phyloP scores from a whole-genome alignment of 2,329 filamentous ascomycete species.

The Clonostachys rhizophaga region DNA sequence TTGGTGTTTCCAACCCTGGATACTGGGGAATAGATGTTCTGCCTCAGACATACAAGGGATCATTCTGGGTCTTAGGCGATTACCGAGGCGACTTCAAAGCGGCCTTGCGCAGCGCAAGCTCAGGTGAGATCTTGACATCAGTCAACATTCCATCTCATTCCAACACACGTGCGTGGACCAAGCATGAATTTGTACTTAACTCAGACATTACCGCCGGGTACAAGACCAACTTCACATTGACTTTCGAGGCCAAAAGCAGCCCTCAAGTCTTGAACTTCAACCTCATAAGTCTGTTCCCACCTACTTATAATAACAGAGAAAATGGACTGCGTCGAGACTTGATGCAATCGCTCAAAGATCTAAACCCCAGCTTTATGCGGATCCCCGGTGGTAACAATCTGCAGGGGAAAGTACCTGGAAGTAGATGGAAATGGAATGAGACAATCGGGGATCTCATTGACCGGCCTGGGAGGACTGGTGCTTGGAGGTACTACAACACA shows the following conservation, averaged over 20 bases:
- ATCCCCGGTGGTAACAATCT: conserved; percentile 4
- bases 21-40: neutral
- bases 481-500: conserved; percentile 35
- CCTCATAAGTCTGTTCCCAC: conserved; percentile 2
- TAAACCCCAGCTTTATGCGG: neutral
- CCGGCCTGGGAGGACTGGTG: conserved; percentile 25
- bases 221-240: neutral
- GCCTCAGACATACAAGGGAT: neutral
- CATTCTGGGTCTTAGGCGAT: neutral
- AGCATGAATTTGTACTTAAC: neutral
- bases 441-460: conserved; percentile 31
- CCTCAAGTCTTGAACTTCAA: neutral
- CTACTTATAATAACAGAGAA: conserved; percentile 1
- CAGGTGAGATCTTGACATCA: neutral
- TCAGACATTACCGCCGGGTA: neutral
- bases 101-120: neutral
- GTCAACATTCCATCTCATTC: neutral
- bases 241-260: neutral
- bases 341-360: neutral
- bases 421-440: conserved; percentile 25
- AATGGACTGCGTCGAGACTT: conserved; percentile 3
- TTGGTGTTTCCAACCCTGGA: neutral
- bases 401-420: neutral
- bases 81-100: neutral
- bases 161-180: neutral